Base-by-base conservation (phyloP, 805 yeast genomes). In the Metschnikowia cubensis region DNA sequence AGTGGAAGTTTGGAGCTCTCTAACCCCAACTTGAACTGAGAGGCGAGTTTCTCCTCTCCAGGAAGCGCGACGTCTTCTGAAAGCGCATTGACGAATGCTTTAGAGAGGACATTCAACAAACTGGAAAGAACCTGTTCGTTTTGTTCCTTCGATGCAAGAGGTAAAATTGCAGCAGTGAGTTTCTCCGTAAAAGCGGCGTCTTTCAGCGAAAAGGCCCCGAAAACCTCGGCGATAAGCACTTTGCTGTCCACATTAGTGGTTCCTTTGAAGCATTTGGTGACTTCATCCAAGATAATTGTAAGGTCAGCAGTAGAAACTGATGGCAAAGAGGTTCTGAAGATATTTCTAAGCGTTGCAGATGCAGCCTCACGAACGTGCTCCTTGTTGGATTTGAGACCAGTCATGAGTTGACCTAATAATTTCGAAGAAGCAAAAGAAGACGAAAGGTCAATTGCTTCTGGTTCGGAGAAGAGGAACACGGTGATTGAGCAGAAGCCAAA, bases 331-430 rank as follows among this genome's bases (percentile, higher is more conserved):
- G 59, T 45, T 29, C 54, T 50, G 25, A 68, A 40, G 44, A 71
- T 53, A 7, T 50, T 41, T n/a, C 50, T 43, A 41, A 73, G 62
- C 2, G 77, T 62, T 8, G 69, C 55, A 10, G 68, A 61, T 2
- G 88, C 75, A 17, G 77, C 76, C 8, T 54, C 52, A 53, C 92
- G 79, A 1, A 86, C 83, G n/a, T 61, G 45, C 21, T 80, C 87
- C 59, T 89, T 91, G 2, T 90, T 70, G 10, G 94, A 83, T 55
- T 87, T 85, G 51, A 88, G 70, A 7, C 81, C 76, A 2, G 84
- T 64, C 35, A 81, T 64, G 6, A 83, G 59, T 48, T 82, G 84
- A 0, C 74, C 50, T 39, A 82, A 62, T 14, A 86, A 66, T 52
- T 83, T 82, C 31, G 62, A 58, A 2, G 65, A 63, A 35, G 64